Evolutionary conservation across 2,329 filamentous ascomycete genomes (phyloP).

Genomic region (Achaetomium macrosporum): DNA sequence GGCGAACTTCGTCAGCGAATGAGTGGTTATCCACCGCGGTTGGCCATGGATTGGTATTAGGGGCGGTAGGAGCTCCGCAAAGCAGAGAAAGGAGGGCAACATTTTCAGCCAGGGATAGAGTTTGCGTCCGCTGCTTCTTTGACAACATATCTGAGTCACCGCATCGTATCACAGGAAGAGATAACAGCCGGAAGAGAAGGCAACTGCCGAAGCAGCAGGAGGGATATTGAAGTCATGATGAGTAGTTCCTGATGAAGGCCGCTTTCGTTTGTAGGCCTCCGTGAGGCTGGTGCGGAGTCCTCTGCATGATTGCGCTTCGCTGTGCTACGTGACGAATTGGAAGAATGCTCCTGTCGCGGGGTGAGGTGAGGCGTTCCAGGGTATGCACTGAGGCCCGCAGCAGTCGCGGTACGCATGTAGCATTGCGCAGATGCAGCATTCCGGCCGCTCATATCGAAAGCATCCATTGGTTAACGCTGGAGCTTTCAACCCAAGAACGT

Average conservation of each 20-base stretch:
- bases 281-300: background rate
- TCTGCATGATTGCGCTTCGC: conserved; percentile 3
- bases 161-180: background rate
- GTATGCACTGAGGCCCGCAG: conserved; percentile 17
- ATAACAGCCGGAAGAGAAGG: background rate
- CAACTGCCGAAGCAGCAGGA: background rate
- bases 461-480: background rate
- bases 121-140: background rate
- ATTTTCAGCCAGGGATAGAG: conserved; percentile 13
- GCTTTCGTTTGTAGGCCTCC: background rate
- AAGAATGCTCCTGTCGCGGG: conserved; percentile 8
- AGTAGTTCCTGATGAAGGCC: background rate
- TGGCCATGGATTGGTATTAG: conserved; percentile 2
- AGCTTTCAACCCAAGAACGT: conserved; percentile 52
- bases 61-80: background rate
- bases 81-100: conserved; percentile 15
- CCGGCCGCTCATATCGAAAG: background rate
- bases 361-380: background rate
- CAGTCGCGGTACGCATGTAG: background rate
- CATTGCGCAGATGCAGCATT: background rate
- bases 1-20: conserved; percentile 4
- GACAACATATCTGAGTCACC: background rate
- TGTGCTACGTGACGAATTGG: background rate
- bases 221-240: background rate
- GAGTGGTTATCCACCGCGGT: conserved; percentile 1